These are phyloP conservation scores for Dillenia turbinata DNA, from an alignment of 164 flowering plant species.

Conservation along the genomic window DNA sequence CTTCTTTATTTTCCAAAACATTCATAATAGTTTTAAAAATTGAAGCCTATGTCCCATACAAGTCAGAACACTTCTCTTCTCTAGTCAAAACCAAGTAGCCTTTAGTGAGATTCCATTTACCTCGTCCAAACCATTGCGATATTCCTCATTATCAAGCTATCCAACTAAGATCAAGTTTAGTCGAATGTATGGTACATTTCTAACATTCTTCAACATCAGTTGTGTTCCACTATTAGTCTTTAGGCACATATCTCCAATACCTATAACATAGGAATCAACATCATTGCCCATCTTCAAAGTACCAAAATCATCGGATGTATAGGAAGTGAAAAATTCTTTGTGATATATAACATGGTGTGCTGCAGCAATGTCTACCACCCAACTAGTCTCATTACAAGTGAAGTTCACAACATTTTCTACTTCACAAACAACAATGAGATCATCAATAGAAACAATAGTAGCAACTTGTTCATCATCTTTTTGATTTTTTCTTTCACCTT, in stretches of 20 bases:
- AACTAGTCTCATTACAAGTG: neutral
- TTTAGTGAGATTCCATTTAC: too few relatives aligned
- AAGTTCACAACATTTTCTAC: neutral
- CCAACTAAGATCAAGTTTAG: slow-evolving; percentile 22
- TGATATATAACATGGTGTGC: slow-evolving; percentile 5
- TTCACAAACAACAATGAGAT: neutral
- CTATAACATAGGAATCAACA: slow-evolving; percentile 2
- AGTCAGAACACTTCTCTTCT: too few relatives aligned
- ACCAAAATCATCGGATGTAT: slow-evolving; percentile 10
- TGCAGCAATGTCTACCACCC: slow-evolving; percentile 12
- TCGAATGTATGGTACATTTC: slow-evolving; percentile 21
- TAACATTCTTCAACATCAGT: slow-evolving; percentile 11
- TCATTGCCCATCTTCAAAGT: slow-evolving; percentile 19
- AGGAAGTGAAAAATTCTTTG: slow-evolving; percentile 9
- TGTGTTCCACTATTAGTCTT: slow-evolving; percentile 5
- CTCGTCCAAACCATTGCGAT: too few relatives aligned
- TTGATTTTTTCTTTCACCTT: neutral
- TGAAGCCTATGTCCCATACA: too few relatives aligned
- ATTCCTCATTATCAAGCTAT: too few relatives aligned
- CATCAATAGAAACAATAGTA: neutral
- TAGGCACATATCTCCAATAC: slow-evolving; percentile 13
- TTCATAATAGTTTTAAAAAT: too few relatives aligned
- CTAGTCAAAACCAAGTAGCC: too few relatives aligned
- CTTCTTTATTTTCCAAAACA: too few relatives aligned
- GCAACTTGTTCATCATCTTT: neutral